Base-by-base conservation (phyloP, 1,284 basidiomycete genomes). In the Puccinia horiana region DNA sequence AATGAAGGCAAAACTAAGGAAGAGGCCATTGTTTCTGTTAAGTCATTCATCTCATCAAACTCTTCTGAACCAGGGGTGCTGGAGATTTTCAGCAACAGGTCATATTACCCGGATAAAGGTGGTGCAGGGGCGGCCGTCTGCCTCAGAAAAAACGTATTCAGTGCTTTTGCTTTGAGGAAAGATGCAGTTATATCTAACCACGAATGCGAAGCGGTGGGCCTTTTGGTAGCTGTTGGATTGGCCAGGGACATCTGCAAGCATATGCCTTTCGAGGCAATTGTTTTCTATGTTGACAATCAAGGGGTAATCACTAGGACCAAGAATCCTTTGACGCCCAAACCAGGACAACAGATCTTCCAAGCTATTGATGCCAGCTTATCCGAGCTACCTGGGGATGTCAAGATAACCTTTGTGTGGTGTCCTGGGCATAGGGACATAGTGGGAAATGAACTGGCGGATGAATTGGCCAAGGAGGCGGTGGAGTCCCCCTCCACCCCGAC, bases 341-440 rank as follows among this genome's bases (percentile, higher is more conserved):
- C 40, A 1, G 67, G 67, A 40, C 67, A 69, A 47, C 26, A n/a
- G 23, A 37, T 69, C n/a, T 69, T 69, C 37, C 6, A 47, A 3
- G 1, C 26, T 11, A 69, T 69, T 69, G 3, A 47, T n/a, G n/a
- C n/a, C n/a, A n/a, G n/a, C n/a, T n/a, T n/a, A n/a, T n/a, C n/a
- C 3, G 29, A 74, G 9, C 23, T 12, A 6, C 5, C 47, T 29
- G 18, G 14, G 16, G 67, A 44, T 16, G 6, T 42, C 26, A 23
- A 49, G 32, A 14, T 74, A 16, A 20, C 32, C 4, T 40, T 74
- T 8, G 47, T 56, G 29, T 74, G 72, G 72, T 74, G 72, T 49
- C 72, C n/a, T n/a, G n/a, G n/a, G n/a, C n/a, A n/a, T n/a, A n/a
- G n/a, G n/a, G n/a, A n/a, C n/a, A n/a, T n/a, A n/a, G n/a, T n/a